Evolutionary conservation across 257 asterid genomes (phyloP).

Genomic region (Petunia secreta): DNA sequence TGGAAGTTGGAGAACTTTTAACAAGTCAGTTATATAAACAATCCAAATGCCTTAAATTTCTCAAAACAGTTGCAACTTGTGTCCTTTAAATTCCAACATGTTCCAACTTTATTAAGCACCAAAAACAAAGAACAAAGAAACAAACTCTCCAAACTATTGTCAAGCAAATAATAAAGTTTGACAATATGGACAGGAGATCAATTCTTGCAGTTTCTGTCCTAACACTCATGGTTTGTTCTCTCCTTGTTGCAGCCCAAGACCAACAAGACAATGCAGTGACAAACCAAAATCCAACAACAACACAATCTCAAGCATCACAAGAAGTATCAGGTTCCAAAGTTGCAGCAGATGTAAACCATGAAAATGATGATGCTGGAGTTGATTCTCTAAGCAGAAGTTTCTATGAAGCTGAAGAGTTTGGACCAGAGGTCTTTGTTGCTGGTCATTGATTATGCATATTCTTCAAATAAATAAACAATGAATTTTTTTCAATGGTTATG

Average conservation of each 20-base stretch:
- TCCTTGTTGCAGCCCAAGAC: neutral
- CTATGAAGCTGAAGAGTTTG: neutral
- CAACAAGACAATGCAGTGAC: neutral
- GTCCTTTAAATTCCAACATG: slow-evolving; percentile 13
- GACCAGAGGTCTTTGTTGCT: slow-evolving; percentile 10
- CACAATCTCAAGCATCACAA: neutral
- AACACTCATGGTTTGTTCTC: slow-evolving; percentile 20
- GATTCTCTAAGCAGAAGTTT: neutral
- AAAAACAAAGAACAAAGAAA: neutral
- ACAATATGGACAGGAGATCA: slow-evolving; percentile 24
- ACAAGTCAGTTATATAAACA: neutral
- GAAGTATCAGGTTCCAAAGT: neutral
- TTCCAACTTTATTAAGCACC: neutral
- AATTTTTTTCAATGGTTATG: too few relatives aligned
- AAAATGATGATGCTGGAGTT: slow-evolving; percentile 15
- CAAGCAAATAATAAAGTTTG: neutral
- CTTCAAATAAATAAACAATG: too few relatives aligned
- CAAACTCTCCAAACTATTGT: neutral
- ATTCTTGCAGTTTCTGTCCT: slow-evolving; percentile 22
- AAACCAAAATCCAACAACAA: slow-evolving; percentile 5
- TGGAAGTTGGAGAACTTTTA: too few relatives aligned
- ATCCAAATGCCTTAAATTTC: slow-evolving; percentile 5
- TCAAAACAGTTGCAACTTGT: slow-evolving; percentile 15
- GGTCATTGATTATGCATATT: neutral
- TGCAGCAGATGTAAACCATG: neutral